Conservation (phyloP, 768 basidiomycete genomes). For the Leccinum variicolor region DNA sequence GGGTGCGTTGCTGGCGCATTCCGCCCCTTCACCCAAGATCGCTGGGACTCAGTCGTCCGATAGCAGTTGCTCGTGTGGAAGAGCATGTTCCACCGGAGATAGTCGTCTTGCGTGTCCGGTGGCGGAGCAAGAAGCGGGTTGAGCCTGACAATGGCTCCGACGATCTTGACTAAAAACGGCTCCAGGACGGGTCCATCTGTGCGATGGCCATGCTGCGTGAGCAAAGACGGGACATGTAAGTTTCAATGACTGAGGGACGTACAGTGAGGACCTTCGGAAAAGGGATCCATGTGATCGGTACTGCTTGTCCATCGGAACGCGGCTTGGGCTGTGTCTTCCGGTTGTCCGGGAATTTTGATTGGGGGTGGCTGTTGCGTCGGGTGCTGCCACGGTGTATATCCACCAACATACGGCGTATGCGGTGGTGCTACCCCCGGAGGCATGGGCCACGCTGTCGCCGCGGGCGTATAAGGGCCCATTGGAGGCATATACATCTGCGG, state of each 20-base stretch:
- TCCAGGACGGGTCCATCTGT: constrained; percentile 70
- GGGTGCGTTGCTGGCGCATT: constrained; percentile 65
- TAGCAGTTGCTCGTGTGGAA: constrained; percentile 58
- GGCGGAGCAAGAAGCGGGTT: constrained; percentile 62
- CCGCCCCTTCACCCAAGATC: constrained; percentile 68
- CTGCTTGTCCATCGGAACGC: constrained; percentile 29
- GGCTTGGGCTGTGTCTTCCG: constrained; percentile 25
- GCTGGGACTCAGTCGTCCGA: constrained; percentile 55
- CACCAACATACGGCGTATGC: constrained; percentile 14
- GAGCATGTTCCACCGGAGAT: constrained; percentile 75
- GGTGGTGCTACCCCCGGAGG: constrained; percentile 24
- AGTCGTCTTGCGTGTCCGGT: constrained; percentile 41
- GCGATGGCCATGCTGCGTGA: constrained; percentile 14
- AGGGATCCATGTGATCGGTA: constrained; percentile 33
- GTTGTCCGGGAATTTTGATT: constrained; percentile 18
- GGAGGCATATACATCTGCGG: constrained; percentile 9
- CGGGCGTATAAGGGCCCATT: constrained; percentile 24
- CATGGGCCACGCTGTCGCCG: constrained; percentile 26
- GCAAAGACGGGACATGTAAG: not conserved
- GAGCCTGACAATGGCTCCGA: constrained; percentile 45
- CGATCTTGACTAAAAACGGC: constrained; percentile 51
- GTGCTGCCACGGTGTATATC: constrained; percentile 27
- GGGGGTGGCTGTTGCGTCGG: constrained; percentile 26
- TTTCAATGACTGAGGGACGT: constrained; percentile 15
- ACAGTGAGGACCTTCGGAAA: constrained; percentile 43